Percentiles rank a stretch among this genome's conserved stretches.
phyloP scores from a whole-genome alignment of 2,329 filamentous ascomycete genomes.

The Colletotrichum limetticola region DNA sequence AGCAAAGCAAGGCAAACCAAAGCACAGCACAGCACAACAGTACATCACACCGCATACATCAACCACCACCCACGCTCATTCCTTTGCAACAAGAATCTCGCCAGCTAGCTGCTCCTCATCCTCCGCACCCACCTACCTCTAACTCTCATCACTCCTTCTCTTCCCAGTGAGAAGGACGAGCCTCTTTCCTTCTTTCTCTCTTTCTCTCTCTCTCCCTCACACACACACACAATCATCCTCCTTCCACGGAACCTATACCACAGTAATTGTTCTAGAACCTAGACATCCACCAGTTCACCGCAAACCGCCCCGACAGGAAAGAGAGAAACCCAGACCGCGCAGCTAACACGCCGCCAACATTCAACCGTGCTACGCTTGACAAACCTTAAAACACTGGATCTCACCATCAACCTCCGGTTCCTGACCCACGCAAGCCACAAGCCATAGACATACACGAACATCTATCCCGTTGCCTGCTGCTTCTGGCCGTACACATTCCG shows the following conservation, averaged over 20 bases:
- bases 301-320: constrained; percentile 3
- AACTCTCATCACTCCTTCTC: not conserved
- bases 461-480: not conserved
- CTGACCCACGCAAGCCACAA: constrained; percentile 25
- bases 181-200: too few relatives aligned
- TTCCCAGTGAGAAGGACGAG: not conserved
- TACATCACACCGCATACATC: not conserved
- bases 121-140: not conserved
- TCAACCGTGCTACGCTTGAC: constrained; percentile 25
- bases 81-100: not conserved
- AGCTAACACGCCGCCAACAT: not conserved
- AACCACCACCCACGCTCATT: not conserved
- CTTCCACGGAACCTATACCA: not conserved
- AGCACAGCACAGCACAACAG: not conserved
- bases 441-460: constrained; percentile 8
- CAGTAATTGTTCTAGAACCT: not conserved
- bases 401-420: constrained; percentile 17
- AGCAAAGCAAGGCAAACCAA: too few relatives aligned
- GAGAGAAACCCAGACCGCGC: not conserved
- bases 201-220: too few relatives aligned
- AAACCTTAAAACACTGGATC: constrained; percentile 28
- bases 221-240: too few relatives aligned
- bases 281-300: not conserved
- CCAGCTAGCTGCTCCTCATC: not conserved
- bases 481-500: constrained; percentile 7